Percentiles rank a stretch among this genome's conserved stretches.
phyloP scores from a whole-genome alignment of 2,329 filamentous ascomycete species.

The Kalmusia sp. region DNA sequence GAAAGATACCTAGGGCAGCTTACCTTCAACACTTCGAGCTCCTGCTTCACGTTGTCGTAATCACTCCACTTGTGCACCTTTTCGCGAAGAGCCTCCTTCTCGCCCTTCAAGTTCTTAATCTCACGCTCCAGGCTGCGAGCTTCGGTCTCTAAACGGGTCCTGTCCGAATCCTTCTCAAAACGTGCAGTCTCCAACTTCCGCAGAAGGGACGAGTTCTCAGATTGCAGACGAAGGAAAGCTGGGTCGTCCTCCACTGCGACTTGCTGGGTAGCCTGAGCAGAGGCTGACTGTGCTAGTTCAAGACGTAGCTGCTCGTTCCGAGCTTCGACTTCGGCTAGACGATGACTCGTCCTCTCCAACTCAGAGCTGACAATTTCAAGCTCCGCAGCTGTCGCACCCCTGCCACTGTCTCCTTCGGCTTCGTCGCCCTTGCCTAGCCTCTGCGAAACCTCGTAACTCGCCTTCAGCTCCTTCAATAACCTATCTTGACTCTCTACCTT shows the following conservation, averaged over 20 bases:
- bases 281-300: constrained; percentile 88
- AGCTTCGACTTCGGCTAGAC: constrained; percentile 89
- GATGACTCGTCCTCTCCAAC: constrained; percentile 83
- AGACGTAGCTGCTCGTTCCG: constrained; percentile 92
- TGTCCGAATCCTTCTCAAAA: constrained; percentile 83
- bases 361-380: constrained; percentile 93
- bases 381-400: constrained; percentile 82
- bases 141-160: constrained; percentile 76
- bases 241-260: constrained; percentile 85
- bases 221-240: constrained; percentile 82
- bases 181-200: constrained; percentile 84
- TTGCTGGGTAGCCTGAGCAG: constrained; percentile 67
- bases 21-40: constrained; percentile 89
- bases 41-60: constrained; percentile 95
- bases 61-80: constrained; percentile 91
- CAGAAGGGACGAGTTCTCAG: constrained; percentile 90
- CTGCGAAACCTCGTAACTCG: constrained; percentile 95
- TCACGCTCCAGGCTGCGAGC: constrained; percentile 83
- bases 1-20: constrained; percentile 4
- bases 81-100: constrained; percentile 78
- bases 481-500: constrained; percentile 95
- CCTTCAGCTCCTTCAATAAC: constrained; percentile 91
- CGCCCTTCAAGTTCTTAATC: constrained; percentile 74
- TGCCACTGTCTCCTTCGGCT: constrained; percentile 62
- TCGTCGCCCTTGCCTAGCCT: constrained; percentile 78